Conservation (phyloP, 371 early-diverging fungal genomes). For the Mortierella sp. region DNA sequence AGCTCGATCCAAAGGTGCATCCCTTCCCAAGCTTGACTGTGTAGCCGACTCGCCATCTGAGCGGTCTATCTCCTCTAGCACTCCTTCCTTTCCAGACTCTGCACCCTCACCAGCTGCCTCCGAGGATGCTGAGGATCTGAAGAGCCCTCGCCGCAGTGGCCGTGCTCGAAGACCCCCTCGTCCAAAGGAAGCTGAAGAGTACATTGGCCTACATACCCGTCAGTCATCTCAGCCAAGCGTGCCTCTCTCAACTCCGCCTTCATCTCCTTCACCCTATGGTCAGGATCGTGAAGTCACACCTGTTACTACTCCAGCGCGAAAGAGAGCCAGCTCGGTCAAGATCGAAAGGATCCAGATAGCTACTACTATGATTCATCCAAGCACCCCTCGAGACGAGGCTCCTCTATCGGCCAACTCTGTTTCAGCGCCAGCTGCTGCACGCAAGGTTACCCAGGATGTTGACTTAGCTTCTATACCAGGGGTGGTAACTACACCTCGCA, state of each 20-base stretch:
- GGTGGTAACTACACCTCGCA: conserved; percentile 35
- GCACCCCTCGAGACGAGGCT: not conserved
- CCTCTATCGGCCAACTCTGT: not conserved
- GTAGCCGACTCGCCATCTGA: not conserved
- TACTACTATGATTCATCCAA: not conserved
- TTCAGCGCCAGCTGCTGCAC: not conserved
- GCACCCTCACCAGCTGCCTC: conserved; percentile 47
- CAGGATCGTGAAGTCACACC: conserved; percentile 7
- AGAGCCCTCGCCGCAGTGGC: conserved; percentile 32
- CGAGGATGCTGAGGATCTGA: conserved; percentile 40
- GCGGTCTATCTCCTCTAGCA: not conserved
- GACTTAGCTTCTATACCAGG: conserved; percentile 31
- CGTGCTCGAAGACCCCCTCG: conserved; percentile 43
- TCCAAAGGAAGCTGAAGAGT: conserved; percentile 39
- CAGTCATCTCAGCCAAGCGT: conserved; percentile 9
- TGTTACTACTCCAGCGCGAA: conserved; percentile 12
- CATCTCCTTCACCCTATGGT: conserved; percentile 26
- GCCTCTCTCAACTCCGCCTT: conserved; percentile 37
- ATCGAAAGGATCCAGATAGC: conserved; percentile 10
- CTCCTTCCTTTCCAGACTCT: conserved; percentile 2
- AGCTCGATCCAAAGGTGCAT: conserved; percentile 8
- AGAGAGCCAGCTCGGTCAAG: conserved; percentile 19
- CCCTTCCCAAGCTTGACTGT: conserved; percentile 11
- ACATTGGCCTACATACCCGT: conserved; percentile 15
- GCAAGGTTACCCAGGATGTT: conserved; percentile 1